Conservation (phyloP, 768 basidiomycete genomes). For the Austroboletus festivus region DNA sequence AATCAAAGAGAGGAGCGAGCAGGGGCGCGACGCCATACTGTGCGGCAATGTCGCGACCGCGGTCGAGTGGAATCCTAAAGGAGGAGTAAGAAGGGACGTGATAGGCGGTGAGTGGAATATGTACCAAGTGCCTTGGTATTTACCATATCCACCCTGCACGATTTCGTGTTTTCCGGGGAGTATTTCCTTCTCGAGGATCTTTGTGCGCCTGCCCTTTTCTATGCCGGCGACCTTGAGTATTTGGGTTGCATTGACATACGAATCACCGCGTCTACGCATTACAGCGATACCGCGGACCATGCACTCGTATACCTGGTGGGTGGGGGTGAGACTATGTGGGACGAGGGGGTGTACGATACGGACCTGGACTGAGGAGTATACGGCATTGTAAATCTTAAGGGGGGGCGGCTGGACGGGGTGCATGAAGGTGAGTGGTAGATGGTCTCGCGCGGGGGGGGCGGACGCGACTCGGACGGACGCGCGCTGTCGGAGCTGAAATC, state of each 20-base stretch:
- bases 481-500: slow-evolving; percentile 33
- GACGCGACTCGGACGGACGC: slow-evolving; percentile 32
- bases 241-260: slow-evolving; percentile 97
- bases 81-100: slow-evolving; percentile 7
- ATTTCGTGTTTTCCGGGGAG: slow-evolving; percentile 95
- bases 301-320: slow-evolving; percentile 83
- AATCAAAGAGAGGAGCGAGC: slow-evolving; percentile 89
- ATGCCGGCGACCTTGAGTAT: slow-evolving; percentile 98
- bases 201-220: slow-evolving; percentile 93
- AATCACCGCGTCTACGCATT: slow-evolving; percentile 93
- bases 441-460: too few relatives aligned
- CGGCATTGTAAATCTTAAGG: slow-evolving; percentile 90
- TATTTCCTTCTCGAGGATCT: slow-evolving; percentile 97
- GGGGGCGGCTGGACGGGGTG: slow-evolving; percentile 43
- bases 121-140: slow-evolving; percentile 99
- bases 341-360: background rate
- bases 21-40: slow-evolving; percentile 90
- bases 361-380: slow-evolving; percentile 87
- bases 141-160: slow-evolving; percentile 98
- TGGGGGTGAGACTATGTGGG: background rate
- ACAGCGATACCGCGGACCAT: slow-evolving; percentile 98
- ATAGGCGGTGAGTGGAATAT: slow-evolving; percentile 23
- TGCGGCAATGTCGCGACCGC: slow-evolving; percentile 87
- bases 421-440: slow-evolving; percentile 23
- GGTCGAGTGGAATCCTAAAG: slow-evolving; percentile 89